Evolutionary conservation across 306 rosid species (phyloP).

Genomic region (Fagus sylvatica): DNA sequence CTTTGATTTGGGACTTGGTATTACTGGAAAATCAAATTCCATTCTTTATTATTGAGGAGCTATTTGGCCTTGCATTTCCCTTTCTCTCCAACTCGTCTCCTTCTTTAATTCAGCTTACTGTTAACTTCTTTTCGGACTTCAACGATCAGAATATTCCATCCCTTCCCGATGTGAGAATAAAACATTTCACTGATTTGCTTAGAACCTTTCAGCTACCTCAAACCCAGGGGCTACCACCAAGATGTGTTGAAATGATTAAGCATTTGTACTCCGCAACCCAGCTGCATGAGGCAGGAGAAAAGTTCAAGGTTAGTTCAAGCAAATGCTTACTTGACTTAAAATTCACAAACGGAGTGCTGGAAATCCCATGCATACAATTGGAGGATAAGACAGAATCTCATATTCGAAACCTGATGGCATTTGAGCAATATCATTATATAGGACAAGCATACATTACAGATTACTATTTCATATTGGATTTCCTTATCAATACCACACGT

Average conservation of each 20-base stretch:
- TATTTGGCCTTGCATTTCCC: too few species aligned
- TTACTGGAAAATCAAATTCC: conserved; percentile 7
- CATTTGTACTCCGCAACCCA: not conserved
- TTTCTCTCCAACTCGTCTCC: too few species aligned
- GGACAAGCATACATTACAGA: not conserved
- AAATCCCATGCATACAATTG: too few species aligned
- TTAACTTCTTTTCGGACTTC: too few species aligned
- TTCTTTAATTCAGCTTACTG: too few species aligned
- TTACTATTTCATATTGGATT: not conserved
- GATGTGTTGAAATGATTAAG: too few species aligned
- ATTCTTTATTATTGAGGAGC: not conserved
- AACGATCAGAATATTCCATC: too few species aligned
- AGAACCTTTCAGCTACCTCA: not conserved
- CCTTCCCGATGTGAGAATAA: too few species aligned
- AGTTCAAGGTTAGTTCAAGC: not conserved
- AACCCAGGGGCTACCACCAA: not conserved
- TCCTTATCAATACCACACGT: not conserved
- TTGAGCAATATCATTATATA: not conserved
- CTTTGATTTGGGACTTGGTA: not conserved
- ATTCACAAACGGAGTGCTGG: not conserved
- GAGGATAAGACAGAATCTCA: not conserved
- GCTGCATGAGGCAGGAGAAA: not conserved
- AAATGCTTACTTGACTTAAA: not conserved
- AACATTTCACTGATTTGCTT: not conserved
- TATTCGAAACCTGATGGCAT: not conserved